phyloP scores from a whole-genome alignment of 225 moss, liverwort and hornwort genomes.

The Neckera pumila region DNA sequence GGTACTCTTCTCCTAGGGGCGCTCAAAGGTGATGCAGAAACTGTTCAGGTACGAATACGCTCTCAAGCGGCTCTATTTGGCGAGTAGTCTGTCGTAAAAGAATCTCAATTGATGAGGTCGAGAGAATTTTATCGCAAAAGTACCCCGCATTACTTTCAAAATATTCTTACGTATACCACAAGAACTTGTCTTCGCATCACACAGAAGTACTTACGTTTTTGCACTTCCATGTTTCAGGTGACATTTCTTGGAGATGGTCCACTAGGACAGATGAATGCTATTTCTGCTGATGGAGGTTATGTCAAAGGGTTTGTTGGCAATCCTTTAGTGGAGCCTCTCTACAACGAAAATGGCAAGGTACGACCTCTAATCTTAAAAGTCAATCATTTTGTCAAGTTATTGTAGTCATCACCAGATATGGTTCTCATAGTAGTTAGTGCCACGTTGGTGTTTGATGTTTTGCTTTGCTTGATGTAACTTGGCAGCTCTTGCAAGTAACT shows the following conservation, averaged over 20 bases:
- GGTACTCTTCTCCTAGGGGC: conserved; percentile 89
- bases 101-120: not conserved
- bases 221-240: conserved; percentile 38
- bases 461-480: not conserved
- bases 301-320: conserved; percentile 98
- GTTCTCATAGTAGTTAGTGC: not conserved
- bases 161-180: not conserved
- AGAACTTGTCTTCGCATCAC: not conserved
- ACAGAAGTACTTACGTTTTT: not conserved
- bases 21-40: conserved; percentile 84
- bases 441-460: not conserved
- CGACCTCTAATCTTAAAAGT: not conserved
- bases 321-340: conserved; percentile 60
- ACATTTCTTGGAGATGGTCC: conserved; percentile 88
- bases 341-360: conserved; percentile 79
- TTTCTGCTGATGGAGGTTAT: conserved; percentile 54
- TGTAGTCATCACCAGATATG: not conserved
- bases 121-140: not conserved
- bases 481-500: not conserved
- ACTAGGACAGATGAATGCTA: conserved; percentile 83
- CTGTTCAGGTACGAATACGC: conserved; percentile 57
- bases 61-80: not conserved
- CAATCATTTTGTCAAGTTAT: not conserved
- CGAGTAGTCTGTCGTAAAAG: not conserved
- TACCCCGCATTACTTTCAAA: not conserved